phyloP scores from a whole-genome alignment of 495 filamentous ascomycete species.

The Extremus antarcticus region DNA sequence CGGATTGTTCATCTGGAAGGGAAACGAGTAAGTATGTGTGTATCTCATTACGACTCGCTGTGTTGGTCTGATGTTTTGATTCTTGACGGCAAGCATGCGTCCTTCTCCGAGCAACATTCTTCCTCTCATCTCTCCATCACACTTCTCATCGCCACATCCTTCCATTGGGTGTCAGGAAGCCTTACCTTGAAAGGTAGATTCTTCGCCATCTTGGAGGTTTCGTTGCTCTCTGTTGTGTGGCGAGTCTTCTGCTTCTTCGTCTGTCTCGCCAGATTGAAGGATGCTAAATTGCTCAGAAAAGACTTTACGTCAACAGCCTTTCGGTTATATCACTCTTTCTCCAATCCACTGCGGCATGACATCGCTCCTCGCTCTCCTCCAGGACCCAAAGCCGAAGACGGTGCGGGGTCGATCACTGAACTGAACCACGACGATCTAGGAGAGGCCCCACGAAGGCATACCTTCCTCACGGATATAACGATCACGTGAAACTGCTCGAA shows the following conservation, averaged over 20 bases:
- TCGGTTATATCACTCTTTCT: not conserved
- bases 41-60: not conserved
- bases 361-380: not conserved
- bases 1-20: constrained; percentile 44
- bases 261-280: not conserved
- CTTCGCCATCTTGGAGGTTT: constrained; percentile 9
- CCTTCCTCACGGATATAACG: not conserved
- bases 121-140: not conserved
- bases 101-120: not conserved
- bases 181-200: constrained; percentile 20
- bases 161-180: too few relatives aligned
- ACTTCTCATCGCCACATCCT: not conserved
- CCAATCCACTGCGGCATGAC: not conserved
- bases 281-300: not conserved
- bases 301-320: not conserved
- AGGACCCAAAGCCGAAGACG: constrained; percentile 3
- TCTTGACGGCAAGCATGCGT: not conserved
- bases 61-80: not conserved
- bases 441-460: too few relatives aligned
- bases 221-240: not conserved
- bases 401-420: not conserved
- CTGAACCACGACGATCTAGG: too few relatives aligned
- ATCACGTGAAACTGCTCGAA: not conserved
- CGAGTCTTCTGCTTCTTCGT: not conserved
- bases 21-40: not conserved